Conservation (phyloP, 2,329 filamentous ascomycete species). For the Cladosporium austrohemisphaericum region DNA sequence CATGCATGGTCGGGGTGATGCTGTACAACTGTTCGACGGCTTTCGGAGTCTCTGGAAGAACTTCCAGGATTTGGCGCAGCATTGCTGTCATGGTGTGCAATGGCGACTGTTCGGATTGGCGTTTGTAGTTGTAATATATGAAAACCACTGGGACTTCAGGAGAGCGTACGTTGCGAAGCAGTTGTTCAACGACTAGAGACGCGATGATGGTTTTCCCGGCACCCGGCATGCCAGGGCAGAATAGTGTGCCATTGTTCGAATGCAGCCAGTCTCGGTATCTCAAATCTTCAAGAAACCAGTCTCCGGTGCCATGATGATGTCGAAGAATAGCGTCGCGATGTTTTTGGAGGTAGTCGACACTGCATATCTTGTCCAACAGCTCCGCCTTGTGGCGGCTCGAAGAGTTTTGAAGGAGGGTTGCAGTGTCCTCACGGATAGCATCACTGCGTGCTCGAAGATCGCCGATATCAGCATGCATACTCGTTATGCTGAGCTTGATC, state of each 20-base stretch:
- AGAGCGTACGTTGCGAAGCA: background rate
- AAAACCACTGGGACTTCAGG: background rate
- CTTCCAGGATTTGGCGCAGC: background rate
- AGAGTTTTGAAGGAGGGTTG: background rate
- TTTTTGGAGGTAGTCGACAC: background rate
- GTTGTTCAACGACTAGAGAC: background rate
- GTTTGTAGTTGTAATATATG: conserved; percentile 6
- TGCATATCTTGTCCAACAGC: background rate
- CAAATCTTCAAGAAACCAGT: background rate
- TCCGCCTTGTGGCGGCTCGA: background rate
- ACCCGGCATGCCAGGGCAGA: conserved; percentile 1
- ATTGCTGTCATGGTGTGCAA: background rate
- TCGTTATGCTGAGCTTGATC: background rate
- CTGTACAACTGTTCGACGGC: background rate
- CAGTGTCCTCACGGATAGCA: background rate
- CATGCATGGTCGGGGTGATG: background rate
- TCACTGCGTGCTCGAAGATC: background rate
- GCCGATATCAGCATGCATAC: background rate
- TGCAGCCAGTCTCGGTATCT: background rate
- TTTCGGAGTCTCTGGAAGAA: background rate
- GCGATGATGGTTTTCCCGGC: conserved; percentile 5
- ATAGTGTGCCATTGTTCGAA: background rate
- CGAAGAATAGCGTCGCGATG: background rate
- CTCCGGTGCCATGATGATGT: background rate
- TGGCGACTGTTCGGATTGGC: background rate